Evolutionary conservation across 208 protist genomes (phyloP).

Genomic region (Leishmania aethiopica): DNA sequence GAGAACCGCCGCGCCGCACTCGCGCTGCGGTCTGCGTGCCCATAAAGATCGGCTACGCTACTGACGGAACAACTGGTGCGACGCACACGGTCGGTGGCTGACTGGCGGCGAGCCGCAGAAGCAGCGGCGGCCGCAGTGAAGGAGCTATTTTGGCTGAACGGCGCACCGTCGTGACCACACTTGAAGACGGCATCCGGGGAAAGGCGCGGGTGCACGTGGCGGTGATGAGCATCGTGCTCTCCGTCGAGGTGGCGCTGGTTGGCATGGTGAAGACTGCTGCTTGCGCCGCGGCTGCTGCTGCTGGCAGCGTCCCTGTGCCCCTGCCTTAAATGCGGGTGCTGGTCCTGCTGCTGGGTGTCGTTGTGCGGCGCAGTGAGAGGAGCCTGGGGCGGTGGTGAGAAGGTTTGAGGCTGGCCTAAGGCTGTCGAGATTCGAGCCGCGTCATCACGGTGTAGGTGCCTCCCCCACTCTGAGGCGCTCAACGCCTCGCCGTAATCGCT

Average conservation of each 20-base stretch:
- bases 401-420: not conserved
- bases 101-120: not conserved
- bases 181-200: constrained; percentile 1
- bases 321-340: not conserved
- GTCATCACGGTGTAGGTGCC: not conserved
- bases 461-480: too few species aligned
- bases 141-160: not conserved
- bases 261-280: not conserved
- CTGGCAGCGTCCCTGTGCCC: not conserved
- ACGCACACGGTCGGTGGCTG: not conserved
- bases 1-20: not conserved
- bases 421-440: not conserved
- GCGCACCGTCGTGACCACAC: not conserved
- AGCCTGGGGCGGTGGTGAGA: not conserved
- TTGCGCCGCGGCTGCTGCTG: constrained; percentile 4
- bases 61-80: not conserved
- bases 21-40: not conserved
- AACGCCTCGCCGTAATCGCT: not conserved
- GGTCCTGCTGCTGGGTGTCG: not conserved
- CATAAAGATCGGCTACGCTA: not conserved
- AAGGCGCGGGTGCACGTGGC: not conserved
- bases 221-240: not conserved
- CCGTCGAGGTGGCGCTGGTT: not conserved
- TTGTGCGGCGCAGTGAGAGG: not conserved
- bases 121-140: not conserved